Percentiles rank a stretch among this genome's conserved stretches.
Conservation (phyloP, 129 eudicot species). For the Centella asiatica region DNA sequence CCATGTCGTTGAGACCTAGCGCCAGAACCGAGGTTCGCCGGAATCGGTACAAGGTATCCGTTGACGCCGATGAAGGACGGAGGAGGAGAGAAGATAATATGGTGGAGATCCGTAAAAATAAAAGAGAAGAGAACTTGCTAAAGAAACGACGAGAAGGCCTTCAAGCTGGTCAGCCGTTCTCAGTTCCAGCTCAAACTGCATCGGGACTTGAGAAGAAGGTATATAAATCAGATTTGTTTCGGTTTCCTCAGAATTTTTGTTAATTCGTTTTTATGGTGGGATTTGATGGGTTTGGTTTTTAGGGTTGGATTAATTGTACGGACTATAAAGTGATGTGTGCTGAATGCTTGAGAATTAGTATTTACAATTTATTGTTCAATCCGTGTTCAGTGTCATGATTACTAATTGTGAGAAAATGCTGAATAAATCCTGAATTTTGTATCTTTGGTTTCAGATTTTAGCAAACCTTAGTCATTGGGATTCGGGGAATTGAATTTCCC, state of each 20-base stretch:
- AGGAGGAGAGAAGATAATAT: constrained; percentile 79
- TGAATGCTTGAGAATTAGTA: no score
- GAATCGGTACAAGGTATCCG: constrained; percentile 78
- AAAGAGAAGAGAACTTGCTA: constrained; percentile 70
- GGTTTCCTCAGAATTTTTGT: background rate
- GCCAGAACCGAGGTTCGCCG: constrained; percentile 66
- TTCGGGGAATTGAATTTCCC: no score
- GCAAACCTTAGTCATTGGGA: no score
- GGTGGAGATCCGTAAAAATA: constrained; percentile 88
- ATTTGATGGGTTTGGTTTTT: background rate
- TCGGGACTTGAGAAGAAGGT: constrained; percentile 2
- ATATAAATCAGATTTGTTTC: no score
- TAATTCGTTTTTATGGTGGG: background rate
- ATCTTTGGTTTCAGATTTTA: no score
- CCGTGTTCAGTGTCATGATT: no score
- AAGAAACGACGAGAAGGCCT: constrained; percentile 84
- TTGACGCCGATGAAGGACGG: constrained; percentile 87
- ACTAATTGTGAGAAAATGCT: no score
- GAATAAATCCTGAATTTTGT: no score
- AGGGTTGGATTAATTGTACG: no score
- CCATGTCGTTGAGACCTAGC: constrained; percentile 74
- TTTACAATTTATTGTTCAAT: no score
- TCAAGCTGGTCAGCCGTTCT: constrained; percentile 2
- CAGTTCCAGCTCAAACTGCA: background rate
- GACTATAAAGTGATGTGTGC: no score